Base-by-base conservation (phyloP, 768 basidiomycete species). In the Kwoniella sp. region DNA sequence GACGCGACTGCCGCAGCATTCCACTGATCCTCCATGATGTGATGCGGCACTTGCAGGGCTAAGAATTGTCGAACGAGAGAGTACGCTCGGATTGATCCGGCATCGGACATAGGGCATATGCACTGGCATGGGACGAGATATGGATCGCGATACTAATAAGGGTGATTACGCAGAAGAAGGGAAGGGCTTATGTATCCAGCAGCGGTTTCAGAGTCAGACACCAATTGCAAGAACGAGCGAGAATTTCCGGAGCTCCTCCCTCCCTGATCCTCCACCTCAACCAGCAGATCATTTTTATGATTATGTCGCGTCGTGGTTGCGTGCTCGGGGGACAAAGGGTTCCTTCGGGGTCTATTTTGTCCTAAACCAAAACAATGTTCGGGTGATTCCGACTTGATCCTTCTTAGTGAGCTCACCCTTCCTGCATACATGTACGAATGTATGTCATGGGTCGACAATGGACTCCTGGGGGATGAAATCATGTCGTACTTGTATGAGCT, bases 301-400 rank as follows among this genome's bases (percentile, higher is more conserved):
- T 45, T 8, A 5, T 37, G 5, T 45, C n/a, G n/a, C n/a, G n/a
- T n/a, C n/a, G n/a, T n/a, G n/a, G 41, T 45, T 45, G 41, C 41
- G 41, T 45, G 41, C 41, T 45, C 41, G 41, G 41, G 41, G 41
- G 41, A 45, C 41, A 45, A 45, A 45, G 41, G 41, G 41, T 45
- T 45, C 41, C 41, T 45, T 45, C 41, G 41, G 41, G 41, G 41
- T 45, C 41, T 45, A 45, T 11, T 17, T 37, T 34, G 34, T 5
- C 34, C 34, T 34, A 34, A 34, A 13, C 34, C 34, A 34, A 34
- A 34, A 34, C 34, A 34, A 34, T 45, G 41, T 45, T 45, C 41
- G 41, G 41, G 41, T 45, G 41, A 45, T 45, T 45, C 41, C 41
- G 41, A 45, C 41, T 45, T 45, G 41, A 45, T 45, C 41, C 41